phyloP scores from a whole-genome alignment of 2,329 filamentous ascomycete genomes.

The Talaromyces sp. region DNA sequence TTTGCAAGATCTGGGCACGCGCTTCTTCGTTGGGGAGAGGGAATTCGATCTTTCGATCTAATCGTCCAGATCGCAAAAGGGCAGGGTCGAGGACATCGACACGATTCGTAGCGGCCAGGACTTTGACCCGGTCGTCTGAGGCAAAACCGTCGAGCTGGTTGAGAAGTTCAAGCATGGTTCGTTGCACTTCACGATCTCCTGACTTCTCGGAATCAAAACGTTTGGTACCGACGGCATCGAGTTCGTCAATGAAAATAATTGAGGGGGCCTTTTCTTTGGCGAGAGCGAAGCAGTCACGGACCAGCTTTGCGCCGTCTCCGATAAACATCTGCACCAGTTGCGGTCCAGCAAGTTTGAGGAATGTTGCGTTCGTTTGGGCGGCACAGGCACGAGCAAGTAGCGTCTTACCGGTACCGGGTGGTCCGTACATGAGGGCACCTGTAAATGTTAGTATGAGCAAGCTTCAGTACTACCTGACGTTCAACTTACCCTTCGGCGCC shows the following conservation, averaged over 20 bases:
- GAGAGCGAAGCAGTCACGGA: conserved; percentile 93
- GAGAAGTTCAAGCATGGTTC: conserved; percentile 97
- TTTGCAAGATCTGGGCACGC: conserved; percentile 92
- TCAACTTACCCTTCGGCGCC: conserved; percentile 81
- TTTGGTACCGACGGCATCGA: conserved; percentile 97
- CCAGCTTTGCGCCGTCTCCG: conserved; percentile 94
- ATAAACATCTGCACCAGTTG: conserved; percentile 99
- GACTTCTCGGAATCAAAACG: conserved; percentile 98
- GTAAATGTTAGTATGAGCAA: not conserved
- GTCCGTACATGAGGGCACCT: conserved; percentile 97
- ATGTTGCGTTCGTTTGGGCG: conserved; percentile 96
- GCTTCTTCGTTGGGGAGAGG: conserved; percentile 97
- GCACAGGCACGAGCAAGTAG: conserved; percentile 87
- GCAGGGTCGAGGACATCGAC: conserved; percentile 92
- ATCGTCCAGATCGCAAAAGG: conserved; percentile 81
- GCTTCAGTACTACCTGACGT: not conserved
- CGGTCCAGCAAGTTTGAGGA: conserved; percentile 95
- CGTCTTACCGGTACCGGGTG: conserved; percentile 50
- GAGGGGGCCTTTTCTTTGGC: conserved; percentile 98
- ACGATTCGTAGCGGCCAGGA: conserved; percentile 89
- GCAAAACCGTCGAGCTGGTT: conserved; percentile 99
- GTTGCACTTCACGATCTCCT: conserved; percentile 94
- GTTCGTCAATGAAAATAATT: conserved; percentile 99
- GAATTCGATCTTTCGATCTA: conserved; percentile 98
- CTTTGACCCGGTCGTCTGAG: conserved; percentile 94